phyloP scores from a whole-genome alignment of 1,139 yeast species.

The Kodamaea ohmeri region DNA sequence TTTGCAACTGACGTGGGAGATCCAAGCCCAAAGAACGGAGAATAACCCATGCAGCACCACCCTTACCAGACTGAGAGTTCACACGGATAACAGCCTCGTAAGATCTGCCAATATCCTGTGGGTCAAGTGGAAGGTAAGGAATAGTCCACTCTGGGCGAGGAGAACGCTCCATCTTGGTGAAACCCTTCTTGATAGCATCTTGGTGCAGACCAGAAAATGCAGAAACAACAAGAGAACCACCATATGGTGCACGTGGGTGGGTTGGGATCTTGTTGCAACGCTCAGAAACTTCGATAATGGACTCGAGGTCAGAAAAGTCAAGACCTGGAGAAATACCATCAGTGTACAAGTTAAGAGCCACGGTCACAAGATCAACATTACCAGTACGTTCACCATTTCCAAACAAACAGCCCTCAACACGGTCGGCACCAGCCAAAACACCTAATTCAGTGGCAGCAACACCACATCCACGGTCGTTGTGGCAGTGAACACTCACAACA shows the following conservation, averaged over 20 bases:
- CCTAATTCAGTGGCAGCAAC: constrained; percentile 52
- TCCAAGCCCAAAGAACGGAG: constrained; percentile 47
- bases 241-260: constrained; percentile 49
- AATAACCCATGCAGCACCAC: constrained; percentile 52
- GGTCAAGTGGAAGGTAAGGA: constrained; percentile 51
- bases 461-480: constrained; percentile 51
- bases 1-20: constrained; percentile 47
- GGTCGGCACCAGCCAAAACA: constrained; percentile 48
- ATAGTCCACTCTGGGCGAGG: constrained; percentile 32
- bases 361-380: constrained; percentile 47
- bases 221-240: constrained; percentile 48
- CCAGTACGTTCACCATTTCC: constrained; percentile 54
- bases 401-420: constrained; percentile 50
- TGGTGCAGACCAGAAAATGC: constrained; percentile 52
- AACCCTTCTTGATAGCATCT: constrained; percentile 52
- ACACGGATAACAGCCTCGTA: constrained; percentile 53
- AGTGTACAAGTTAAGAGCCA: constrained; percentile 48
- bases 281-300: constrained; percentile 42
- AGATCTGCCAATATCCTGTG: constrained; percentile 48
- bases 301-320: constrained; percentile 43
- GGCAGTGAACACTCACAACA: constrained; percentile 47
- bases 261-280: constrained; percentile 48
- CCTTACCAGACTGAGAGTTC: constrained; percentile 51
- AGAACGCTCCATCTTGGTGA: constrained; percentile 29
- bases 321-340: constrained; percentile 45